These are phyloP conservation scores for Mucor indicus DNA, from an alignment of 371 early-diverging fungal genomes.

Conservation along the genomic window DNA sequence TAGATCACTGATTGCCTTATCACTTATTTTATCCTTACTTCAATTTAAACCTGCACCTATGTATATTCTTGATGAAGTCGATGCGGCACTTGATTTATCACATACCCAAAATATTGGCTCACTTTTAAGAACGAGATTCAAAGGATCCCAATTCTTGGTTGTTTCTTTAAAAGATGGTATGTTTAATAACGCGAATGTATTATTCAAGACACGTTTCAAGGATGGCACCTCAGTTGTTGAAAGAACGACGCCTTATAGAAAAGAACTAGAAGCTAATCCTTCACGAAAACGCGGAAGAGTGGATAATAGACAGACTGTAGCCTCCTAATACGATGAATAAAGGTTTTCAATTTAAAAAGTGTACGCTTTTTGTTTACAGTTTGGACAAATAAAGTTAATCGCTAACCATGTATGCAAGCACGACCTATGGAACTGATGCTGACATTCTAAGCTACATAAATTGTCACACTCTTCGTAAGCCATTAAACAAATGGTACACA, in stretches of 20 bases:
- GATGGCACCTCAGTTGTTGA: constrained; percentile 98
- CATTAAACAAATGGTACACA: no score
- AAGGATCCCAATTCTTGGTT: constrained; percentile 98
- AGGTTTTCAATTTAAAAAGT: no score
- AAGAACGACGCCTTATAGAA: constrained; percentile 22
- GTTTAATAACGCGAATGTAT: constrained; percentile 99
- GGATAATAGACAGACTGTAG: no score
- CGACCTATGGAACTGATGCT: no score
- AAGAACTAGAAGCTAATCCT: constrained; percentile 1
- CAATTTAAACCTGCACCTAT: constrained; percentile 99
- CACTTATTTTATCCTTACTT: constrained; percentile 95
- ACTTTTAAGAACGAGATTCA: constrained; percentile 93
- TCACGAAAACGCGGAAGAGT: constrained; percentile 10
- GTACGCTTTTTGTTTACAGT: no score
- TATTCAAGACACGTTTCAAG: constrained; percentile 94
- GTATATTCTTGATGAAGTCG: constrained; percentile 99
- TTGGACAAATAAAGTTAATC: no score
- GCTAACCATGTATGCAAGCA: no score
- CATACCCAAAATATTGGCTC: constrained; percentile 99
- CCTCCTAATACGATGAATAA: no score
- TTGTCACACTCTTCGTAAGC: no score
- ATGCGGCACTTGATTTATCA: constrained; percentile 98
- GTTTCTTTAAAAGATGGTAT: constrained; percentile 99
- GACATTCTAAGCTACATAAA: no score
- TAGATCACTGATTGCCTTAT: constrained; percentile 93